Conservation (phyloP, 2,329 filamentous ascomycete genomes). For the Blastomyces parvus region DNA sequence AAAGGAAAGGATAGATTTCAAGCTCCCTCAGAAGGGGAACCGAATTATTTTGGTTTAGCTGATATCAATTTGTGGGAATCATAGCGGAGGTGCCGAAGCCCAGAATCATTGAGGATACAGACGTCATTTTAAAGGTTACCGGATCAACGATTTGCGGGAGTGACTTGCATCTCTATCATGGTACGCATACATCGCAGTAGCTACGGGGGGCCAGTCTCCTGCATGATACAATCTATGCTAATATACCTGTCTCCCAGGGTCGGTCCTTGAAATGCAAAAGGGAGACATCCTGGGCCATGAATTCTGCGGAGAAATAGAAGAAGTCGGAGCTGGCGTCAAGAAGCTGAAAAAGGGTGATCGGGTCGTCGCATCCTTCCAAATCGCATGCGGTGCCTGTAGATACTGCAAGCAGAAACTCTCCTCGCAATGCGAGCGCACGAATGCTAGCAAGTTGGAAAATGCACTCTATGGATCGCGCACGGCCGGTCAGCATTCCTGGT, state of each 20-base stretch:
- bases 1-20: background rate
- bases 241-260: constrained; percentile 17
- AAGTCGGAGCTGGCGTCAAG: constrained; percentile 47
- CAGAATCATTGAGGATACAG: constrained; percentile 59
- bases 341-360: constrained; percentile 52
- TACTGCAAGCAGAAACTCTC: constrained; percentile 71
- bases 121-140: constrained; percentile 73
- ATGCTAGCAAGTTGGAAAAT: constrained; percentile 59
- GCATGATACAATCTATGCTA: background rate
- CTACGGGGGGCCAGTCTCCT: no score
- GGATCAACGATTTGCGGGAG: constrained; percentile 54
- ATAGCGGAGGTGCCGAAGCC: constrained; percentile 58
- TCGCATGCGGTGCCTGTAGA: constrained; percentile 58
- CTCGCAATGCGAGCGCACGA: constrained; percentile 71
- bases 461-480: constrained; percentile 72
- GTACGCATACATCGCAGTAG: constrained; percentile 15
- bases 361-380: constrained; percentile 80
- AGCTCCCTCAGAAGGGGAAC: background rate
- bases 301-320: constrained; percentile 44
- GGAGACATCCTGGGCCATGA: constrained; percentile 59
- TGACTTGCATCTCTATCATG: constrained; percentile 46
- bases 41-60: background rate
- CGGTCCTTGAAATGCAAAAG: constrained; percentile 50
- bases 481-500: constrained; percentile 44
- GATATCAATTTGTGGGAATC: background rate